Conservation (phyloP, 2,329 filamentous ascomycete genomes). For the Alternaria incomplexa region DNA sequence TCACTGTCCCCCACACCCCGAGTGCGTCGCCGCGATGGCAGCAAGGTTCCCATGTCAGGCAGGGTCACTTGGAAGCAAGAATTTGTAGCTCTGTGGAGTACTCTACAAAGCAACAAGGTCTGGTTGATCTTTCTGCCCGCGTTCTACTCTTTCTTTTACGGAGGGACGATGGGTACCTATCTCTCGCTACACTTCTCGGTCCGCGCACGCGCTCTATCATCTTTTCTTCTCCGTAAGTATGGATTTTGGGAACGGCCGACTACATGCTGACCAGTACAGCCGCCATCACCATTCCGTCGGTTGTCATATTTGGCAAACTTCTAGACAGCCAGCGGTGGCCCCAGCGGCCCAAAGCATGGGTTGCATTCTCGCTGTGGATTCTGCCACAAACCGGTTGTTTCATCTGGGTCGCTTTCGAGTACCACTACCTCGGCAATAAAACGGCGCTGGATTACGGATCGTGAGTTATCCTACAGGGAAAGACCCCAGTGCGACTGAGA, state of each 20-base stretch:
- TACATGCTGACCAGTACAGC: slow-evolving; percentile 1
- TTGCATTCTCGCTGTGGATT: slow-evolving; percentile 6
- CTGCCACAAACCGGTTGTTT: slow-evolving; percentile 10
- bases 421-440: slow-evolving; percentile 4
- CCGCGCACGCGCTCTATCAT: slow-evolving; percentile 14
- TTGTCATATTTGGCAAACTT: slow-evolving; percentile 11
- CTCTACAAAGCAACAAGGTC: not conserved
- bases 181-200: slow-evolving; percentile 18
- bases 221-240: slow-evolving; percentile 12
- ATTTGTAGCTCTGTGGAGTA: not conserved
- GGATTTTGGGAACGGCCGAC: too few species aligned
- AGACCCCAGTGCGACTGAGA: not conserved
- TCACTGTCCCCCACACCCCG: slow-evolving; percentile 2
- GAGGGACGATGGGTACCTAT: slow-evolving; percentile 15
- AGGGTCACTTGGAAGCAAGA: slow-evolving; percentile 8
- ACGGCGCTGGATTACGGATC: slow-evolving; percentile 4
- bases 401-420: slow-evolving; percentile 13
- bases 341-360: slow-evolving; percentile 9
- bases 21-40: slow-evolving; percentile 8
- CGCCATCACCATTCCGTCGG: slow-evolving; percentile 4
- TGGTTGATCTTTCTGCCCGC: slow-evolving; percentile 11
- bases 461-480: not conserved
- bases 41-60: not conserved
- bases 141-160: slow-evolving; percentile 17
- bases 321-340: slow-evolving; percentile 8